Evolutionary conservation across 495 filamentous ascomycete species (phyloP), one percentile per base, ranked within the genome.

Genomic region (Lichenothelia convexa): DNA sequence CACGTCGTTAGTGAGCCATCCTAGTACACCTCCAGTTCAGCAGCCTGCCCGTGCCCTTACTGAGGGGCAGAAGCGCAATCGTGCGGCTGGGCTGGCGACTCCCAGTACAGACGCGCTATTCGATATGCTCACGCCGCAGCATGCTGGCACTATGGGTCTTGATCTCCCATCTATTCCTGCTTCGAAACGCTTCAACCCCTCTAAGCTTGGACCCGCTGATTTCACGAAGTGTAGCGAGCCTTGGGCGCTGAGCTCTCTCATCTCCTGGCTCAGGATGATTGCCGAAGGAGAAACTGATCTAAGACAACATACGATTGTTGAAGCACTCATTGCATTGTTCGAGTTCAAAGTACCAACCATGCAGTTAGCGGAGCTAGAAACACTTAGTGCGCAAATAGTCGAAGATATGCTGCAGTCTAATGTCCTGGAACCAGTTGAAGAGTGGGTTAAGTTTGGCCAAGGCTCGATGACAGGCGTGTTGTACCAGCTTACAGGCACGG

Each of bases 301-400:
- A 17, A 81, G 78, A 47, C 69, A 80, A 48, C 75, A 79, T 38
- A 73, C 78, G 4, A 68, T 95, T 31, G 74, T 78, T 21, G 85
- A 94, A 36, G 86, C 80, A 2, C 70, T 95, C 29, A 75, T 93
- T 17, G 81, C 75, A 6, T 61, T 99, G 16, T 95, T 99, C 52
- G 93, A 85, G 12, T 73, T 85, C 58, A 93, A 93, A 55, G 85
- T 99, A 2, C 85, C 91, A 1, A 99, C 87, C 0, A 95, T 99
- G 89, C 95, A 99, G 47, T 85, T 84, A 31, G 85, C 89, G 2
- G 89, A 95, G 64, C 91, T 91, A 1, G 89, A 99, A 51, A 75
- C 77, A 5, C 62, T 99, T 16, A 78, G 80, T 32, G 68, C 73
- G 30, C 73, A 69, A 34, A 80, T 93, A 1, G 80, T 93, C 1